Percentiles rank a stretch among this genome's conserved stretches.
These are phyloP conservation scores for Globisporangium alternatum DNA, from an alignment of 352 stramenopile genomes.

Conservation along the genomic window DNA sequence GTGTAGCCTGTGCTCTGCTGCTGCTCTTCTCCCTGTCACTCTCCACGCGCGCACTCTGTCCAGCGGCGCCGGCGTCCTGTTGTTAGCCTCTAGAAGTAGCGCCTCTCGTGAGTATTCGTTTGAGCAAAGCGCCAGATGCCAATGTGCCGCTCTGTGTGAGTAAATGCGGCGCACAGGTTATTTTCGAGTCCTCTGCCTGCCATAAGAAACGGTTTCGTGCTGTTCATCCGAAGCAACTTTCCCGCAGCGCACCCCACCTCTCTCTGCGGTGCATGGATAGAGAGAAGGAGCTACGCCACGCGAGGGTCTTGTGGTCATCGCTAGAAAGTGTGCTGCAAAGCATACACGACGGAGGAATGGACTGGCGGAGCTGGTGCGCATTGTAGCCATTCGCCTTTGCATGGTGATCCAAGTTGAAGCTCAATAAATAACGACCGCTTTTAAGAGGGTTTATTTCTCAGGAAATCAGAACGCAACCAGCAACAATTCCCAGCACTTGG, in stretches of 20 bases:
- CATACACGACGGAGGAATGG: neutral
- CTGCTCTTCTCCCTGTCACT: neutral
- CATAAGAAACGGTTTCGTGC: constrained; percentile 13
- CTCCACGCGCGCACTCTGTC: no score
- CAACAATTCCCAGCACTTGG: neutral
- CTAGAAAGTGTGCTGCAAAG: neutral
- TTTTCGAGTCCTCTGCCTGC: neutral
- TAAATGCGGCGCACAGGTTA: neutral
- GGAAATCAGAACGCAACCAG: neutral
- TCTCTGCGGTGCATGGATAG: neutral
- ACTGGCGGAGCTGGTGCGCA: neutral
- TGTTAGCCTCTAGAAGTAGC: no score
- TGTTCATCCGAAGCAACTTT: neutral
- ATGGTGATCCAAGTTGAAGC: constrained; percentile 1
- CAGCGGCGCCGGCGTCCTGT: no score
- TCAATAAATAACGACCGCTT: neutral
- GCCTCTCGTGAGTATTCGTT: no score
- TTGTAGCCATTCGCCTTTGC: no score
- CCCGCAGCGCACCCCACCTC: neutral
- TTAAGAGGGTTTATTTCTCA: neutral
- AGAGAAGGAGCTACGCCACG: no score
- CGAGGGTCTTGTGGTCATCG: neutral
- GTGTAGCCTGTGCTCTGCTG: neutral
- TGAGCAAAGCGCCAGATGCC: neutral
- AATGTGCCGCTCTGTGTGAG: neutral